Evolutionary conservation across 768 basidiomycete genomes (phyloP), one percentile per base, ranked within the genome.

Genomic region (Daedalea quercina): DNA sequence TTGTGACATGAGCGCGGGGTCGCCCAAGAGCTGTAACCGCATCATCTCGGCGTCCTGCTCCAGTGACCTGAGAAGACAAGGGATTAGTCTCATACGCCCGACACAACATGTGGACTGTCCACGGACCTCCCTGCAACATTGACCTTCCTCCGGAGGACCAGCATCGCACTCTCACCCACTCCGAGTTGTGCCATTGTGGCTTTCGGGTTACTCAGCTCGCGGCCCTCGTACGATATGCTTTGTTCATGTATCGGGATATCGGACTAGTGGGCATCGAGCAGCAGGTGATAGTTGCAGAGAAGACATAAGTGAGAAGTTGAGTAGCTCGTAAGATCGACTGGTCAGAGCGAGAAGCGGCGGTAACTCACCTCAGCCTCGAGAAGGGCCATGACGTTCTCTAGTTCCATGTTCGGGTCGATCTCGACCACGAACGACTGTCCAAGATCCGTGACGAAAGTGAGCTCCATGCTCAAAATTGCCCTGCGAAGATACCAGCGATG

Each of bases 331-430:
- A 34, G 37, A 9, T 3, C 46, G 17, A 22, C 22, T 17, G 19
- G 19, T 37, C 28, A 48, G 41, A n/a, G 65, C 22, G 19, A 40
- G 37, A 17, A 3, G 37, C 37, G 24, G n/a, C 22, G 25, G 46
- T 9, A 26, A 40, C 84, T 67, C 66, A 93, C 95, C 81, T 97
- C 94, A 0, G 87, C 94, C 69, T 96, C 93, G n/a, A 96, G 76
- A 50, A 97, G 74, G 12, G 91, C 95, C 79, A 87, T 87, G 34
- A 97, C 84, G 66, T 94, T 88, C 73, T 91, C 89, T 25, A 98
- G 79, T 67, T 90, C 84, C 89, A 97, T 94, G 50, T 77, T 78
- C 1, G 90, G 79, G 70, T 94, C 91, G 59, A 96, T 90, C 64
- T 97, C 94, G 47, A 95, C 71, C 37, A 69, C 62, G 59, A 79